Evolutionary conservation across 108 stramenopile species (phyloP), one percentile per base, ranked within the genome.

Genomic region (Conticribra weissflogii): DNA sequence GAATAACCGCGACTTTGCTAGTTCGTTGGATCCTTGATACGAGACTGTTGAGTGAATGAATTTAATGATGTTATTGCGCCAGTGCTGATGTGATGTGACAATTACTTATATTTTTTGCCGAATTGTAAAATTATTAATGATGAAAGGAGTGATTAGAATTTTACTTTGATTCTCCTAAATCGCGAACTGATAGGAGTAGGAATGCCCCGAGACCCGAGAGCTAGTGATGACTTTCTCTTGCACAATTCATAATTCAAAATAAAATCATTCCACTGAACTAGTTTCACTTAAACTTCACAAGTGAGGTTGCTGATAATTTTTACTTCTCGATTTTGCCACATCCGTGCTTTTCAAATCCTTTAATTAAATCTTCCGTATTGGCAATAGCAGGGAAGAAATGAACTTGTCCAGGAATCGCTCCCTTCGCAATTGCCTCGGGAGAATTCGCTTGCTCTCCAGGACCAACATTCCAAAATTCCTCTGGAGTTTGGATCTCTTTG

Each of bases 401-500:
- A 54, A 87, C 83, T 27, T 89, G 88, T 15, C 88, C 88, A n/a
- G 59, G 72, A 14, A 71, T 76, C 22, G 77, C 77, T 36, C 77
- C 77, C 31, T 72, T 72, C 3, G 71, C 63, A 66, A 78, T 72
- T 31, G 77, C 71, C 51, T 78, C 71, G 0, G 54, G 47, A 66
- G 68, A 70, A 44, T 78, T 78, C 3, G 77, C 77, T 51, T 68
- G 32, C 27, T 66, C 66, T 21, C 82, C 82, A 48, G 81, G 81
- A 14, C 71, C 81, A 5, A 64, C 59, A 44, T 72, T 67, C 81
- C 81, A 74, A 30, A 46, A 30, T 21, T 80, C 78, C 56, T 82
- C 81, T 17, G 86, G 85, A 36, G 89, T 90, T 74, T 88, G 87
- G 31, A 70, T 85, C 70, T 90, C 89, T 63, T 85, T 88, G 68